phyloP scores from a whole-genome alignment of 2,329 filamentous ascomycete species.

The Pestalotiopsis sp. region DNA sequence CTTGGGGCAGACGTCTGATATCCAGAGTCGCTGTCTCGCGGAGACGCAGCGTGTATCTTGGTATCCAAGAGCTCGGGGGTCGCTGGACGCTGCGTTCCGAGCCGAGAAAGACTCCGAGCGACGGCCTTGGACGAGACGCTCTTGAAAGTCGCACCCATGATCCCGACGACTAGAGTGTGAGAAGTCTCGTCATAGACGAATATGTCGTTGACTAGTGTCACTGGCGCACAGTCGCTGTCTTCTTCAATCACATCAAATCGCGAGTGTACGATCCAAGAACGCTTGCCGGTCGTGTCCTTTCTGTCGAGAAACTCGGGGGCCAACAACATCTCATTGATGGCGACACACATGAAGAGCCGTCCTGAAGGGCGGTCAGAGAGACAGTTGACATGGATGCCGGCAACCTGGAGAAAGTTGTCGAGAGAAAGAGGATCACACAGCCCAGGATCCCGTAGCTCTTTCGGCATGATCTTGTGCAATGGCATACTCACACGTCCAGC shows the following conservation, averaged over 20 bases:
- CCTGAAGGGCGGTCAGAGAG: slow-evolving; percentile 11
- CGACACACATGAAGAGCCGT: slow-evolving; percentile 12
- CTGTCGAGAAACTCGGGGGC: neutral
- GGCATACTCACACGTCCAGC: neutral
- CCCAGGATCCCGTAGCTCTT: neutral
- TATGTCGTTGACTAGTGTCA: slow-evolving; percentile 19
- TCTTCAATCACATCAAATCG: neutral
- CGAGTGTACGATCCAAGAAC: neutral
- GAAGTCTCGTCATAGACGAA: slow-evolving; percentile 20
- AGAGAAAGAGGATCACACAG: slow-evolving; percentile 9
- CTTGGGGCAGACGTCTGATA: neutral
- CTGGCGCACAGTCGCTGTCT: neutral
- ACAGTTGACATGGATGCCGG: slow-evolving; percentile 38
- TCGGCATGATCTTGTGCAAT: neutral
- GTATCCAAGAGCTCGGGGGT: neutral
- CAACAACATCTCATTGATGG: slow-evolving; percentile 17
- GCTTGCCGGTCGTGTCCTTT: neutral
- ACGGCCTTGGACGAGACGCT: slow-evolving; percentile 20
- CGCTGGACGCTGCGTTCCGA: neutral
- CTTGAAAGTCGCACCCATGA: slow-evolving; percentile 21
- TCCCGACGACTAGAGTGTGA: slow-evolving; percentile 14
- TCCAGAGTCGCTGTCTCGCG: neutral
- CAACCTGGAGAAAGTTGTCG: slow-evolving; percentile 36
- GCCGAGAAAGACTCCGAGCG: neutral
- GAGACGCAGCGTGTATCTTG: neutral